A percentile compares a stretch with the other conserved stretches of the same genome.
These are phyloP conservation scores for Kokia cookei DNA, from an alignment of 441 rosid genomes.

Conservation along the genomic window DNA sequence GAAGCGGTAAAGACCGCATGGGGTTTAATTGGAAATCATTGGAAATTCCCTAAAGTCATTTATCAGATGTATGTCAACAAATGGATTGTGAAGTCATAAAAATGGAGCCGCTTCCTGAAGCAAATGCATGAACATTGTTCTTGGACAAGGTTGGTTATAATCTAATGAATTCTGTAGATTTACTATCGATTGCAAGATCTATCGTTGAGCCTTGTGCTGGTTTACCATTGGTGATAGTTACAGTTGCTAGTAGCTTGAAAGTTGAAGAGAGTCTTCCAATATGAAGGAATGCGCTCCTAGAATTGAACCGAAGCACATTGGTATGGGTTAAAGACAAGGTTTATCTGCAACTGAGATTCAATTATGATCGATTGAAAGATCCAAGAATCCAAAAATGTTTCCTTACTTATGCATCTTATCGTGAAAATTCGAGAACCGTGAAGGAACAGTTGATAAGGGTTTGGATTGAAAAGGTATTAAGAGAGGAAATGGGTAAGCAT, in stretches of 20 bases:
- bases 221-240: no score
- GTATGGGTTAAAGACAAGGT: neutral
- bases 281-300: constrained; percentile 18
- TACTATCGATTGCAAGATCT: no score
- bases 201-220: no score
- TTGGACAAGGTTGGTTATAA: constrained; percentile 18
- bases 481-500: neutral
- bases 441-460: neutral
- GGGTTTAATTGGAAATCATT: no score
- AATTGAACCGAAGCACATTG: constrained; percentile 5
- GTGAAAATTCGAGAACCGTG: neutral
- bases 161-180: neutral
- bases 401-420: neutral
- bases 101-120: constrained; percentile 25
- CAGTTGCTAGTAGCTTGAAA: constrained; percentile 30
- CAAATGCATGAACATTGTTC: constrained; percentile 34
- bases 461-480: neutral
- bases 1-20: neutral
- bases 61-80: no score
- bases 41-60: no score
- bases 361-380: neutral
- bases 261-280: neutral
- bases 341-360: neutral
- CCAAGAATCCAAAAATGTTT: neutral
- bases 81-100: constrained; percentile 30